Base-by-base conservation (phyloP, 2,329 filamentous ascomycete species). In the Diaporthe helianthi region DNA sequence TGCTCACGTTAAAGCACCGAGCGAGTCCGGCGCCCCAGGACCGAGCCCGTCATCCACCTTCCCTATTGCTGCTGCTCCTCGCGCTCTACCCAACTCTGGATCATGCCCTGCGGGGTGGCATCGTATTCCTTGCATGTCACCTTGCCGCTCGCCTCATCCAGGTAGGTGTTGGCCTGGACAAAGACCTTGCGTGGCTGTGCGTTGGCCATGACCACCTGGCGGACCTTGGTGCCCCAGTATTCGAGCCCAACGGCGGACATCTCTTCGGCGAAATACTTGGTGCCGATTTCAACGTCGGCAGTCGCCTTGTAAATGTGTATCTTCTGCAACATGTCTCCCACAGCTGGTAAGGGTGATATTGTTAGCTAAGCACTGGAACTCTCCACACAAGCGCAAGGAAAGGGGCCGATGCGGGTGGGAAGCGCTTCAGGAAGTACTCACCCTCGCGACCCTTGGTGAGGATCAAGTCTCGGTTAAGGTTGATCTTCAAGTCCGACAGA, bases 291-390 rank as follows among this genome's bases (percentile, higher is more conserved):
- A 22, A 95, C 86, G 78, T 98, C 93, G 8, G 93, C 95, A 1
- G 93, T 97, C 5, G 91, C 89, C 84, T 98, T 98, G 85, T 93
- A 98, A 73, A 98, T 86, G 80, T 98, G 94, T 72, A 98, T 82
- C 80, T 97, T 96, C 82, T 97, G 94, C 63, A 98, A 84, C 78
- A 97, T 97, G 64, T 89, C 87, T 75, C 93, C 93, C 24, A 98
- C 93, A 3, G 94, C 93, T 85, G 58, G 24, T 47, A 31, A 12
- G 36, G 26, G 13, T 22, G 19, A 49, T n/a, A n/a, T 6, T 46
- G 44, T 65, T 17, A 72, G 73, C 46, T 65, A 12, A 71, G 73
- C 46, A 68, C 19, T 49, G 22, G 12, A 13, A 36, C 2, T 51
- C 7, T 22, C 5, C 15, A 36, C 13, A 17, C 24, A 65, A 33